phyloP scores from a whole-genome alignment of 345 rosid genomes.

The Citrus cavaleriei region DNA sequence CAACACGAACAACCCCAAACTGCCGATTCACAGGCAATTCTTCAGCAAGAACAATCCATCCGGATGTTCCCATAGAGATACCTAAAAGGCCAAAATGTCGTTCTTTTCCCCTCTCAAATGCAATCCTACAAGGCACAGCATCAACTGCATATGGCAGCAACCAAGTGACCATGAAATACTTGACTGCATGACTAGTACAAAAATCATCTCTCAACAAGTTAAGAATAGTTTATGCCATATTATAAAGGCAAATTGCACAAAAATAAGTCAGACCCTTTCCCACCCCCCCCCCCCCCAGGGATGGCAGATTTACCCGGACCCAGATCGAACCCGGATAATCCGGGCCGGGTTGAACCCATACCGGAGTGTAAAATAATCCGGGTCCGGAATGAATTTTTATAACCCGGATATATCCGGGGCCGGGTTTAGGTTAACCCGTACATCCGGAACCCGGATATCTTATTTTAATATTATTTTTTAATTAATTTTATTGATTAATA shows the following conservation, averaged over 20 bases:
- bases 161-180: constrained; percentile 15
- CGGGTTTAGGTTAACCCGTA: too few relatives aligned
- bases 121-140: constrained; percentile 86
- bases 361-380: too few relatives aligned
- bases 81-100: constrained; percentile 76
- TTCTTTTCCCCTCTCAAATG: constrained; percentile 93
- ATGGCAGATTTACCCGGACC: too few relatives aligned
- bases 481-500: too few relatives aligned
- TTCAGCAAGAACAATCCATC: constrained; percentile 90
- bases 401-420: too few relatives aligned
- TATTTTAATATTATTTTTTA: too few relatives aligned
- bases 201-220: not conserved
- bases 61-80: constrained; percentile 57
- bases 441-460: too few relatives aligned
- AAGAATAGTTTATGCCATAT: not conserved
- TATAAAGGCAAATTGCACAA: not conserved
- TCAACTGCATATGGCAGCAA: constrained; percentile 58
- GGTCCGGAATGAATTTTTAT: too few relatives aligned
- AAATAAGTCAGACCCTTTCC: not conserved
- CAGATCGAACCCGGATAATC: too few relatives aligned
- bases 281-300: too few relatives aligned
- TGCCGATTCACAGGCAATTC: constrained; percentile 61
- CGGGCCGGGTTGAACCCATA: too few relatives aligned
- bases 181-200: not conserved
- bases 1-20: constrained; percentile 64